Evolutionary conservation across 2,329 filamentous ascomycete genomes (phyloP).

Genomic region (Clarireedia paspali): DNA sequence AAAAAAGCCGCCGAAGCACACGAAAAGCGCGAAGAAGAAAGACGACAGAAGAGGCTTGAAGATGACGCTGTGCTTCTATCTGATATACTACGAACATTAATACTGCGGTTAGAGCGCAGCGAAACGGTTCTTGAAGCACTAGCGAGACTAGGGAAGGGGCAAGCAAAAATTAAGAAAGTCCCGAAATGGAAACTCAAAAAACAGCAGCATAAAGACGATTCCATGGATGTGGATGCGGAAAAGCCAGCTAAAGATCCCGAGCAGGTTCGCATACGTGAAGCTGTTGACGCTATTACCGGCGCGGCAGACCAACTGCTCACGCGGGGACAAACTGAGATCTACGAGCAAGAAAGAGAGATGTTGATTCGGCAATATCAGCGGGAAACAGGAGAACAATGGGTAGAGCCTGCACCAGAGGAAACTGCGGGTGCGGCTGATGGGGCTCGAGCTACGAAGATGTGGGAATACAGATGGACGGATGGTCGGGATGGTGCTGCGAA

Average conservation of each 20-base stretch:
- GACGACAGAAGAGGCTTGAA: conserved; percentile 59
- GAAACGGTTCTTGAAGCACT: conserved; percentile 88
- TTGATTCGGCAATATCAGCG: conserved; percentile 75
- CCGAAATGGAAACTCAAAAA: conserved; percentile 67
- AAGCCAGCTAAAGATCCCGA: conserved; percentile 55
- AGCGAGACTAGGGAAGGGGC: conserved; percentile 65
- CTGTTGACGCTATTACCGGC: conserved; percentile 77
- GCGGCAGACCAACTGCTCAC: conserved; percentile 82
- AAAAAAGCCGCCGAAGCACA: conserved; percentile 79
- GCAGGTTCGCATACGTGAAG: conserved; percentile 60
- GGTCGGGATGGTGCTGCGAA: conserved; percentile 69
- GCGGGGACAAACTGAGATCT: conserved; percentile 81
- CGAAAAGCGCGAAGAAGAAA: conserved; percentile 73
- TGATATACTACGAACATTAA: conserved; percentile 67
- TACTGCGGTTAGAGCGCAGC: conserved; percentile 64
- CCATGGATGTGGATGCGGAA: conserved; percentile 64
- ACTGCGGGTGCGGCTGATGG: conserved; percentile 26
- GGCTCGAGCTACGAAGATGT: conserved; percentile 41
- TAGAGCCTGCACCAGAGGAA: conserved; percentile 38
- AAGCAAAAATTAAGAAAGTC: conserved; percentile 50
- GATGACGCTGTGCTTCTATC: conserved; percentile 69
- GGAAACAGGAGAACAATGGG: conserved; percentile 85
- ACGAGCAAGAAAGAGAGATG: conserved; percentile 78
- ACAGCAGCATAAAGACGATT: conserved; percentile 47
- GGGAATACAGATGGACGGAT: conserved; percentile 92